phyloP scores from a whole-genome alignment of 2,329 filamentous ascomycete species.

The Colletotrichum salicis region DNA sequence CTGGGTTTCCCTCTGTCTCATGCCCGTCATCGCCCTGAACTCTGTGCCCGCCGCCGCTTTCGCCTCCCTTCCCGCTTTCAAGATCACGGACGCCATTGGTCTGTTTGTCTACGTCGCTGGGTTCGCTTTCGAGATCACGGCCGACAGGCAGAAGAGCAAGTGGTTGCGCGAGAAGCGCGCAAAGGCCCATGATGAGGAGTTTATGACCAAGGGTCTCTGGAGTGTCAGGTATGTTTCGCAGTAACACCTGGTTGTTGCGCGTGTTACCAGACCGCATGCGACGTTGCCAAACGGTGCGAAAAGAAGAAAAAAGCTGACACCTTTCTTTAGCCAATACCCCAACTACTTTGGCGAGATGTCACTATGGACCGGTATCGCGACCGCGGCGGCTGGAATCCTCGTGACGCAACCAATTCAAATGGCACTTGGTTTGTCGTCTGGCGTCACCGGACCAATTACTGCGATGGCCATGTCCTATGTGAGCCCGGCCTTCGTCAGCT shows the following conservation, averaged over 20 bases:
- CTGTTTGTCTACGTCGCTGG: constrained; percentile 68
- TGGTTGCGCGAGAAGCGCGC: constrained; percentile 71
- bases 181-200: constrained; percentile 75
- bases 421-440: constrained; percentile 65
- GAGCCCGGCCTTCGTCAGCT: constrained; percentile 72
- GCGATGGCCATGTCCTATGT: constrained; percentile 60
- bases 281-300: not conserved
- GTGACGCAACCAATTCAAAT: constrained; percentile 63
- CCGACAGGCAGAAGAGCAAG: constrained; percentile 71
- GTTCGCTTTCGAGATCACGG: constrained; percentile 68
- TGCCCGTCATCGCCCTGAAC: constrained; percentile 74
- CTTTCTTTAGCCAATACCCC: constrained; percentile 63
- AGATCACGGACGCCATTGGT: constrained; percentile 66
- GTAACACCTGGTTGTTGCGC: not conserved
- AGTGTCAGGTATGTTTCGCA: constrained; percentile 56
- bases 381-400: constrained; percentile 66
- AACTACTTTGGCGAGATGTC: constrained; percentile 80
- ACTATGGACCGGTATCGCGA: constrained; percentile 75
- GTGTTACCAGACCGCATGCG: not conserved
- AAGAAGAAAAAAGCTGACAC: not conserved
- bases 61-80: constrained; percentile 58
- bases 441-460: constrained; percentile 42
- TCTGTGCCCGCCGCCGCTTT: constrained; percentile 66
- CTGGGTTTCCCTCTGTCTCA: constrained; percentile 74
- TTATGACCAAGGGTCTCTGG: constrained; percentile 73